Evolutionary conservation across 2,329 filamentous ascomycete genomes (phyloP).

Genomic region (Penicillium brevicompactum): DNA sequence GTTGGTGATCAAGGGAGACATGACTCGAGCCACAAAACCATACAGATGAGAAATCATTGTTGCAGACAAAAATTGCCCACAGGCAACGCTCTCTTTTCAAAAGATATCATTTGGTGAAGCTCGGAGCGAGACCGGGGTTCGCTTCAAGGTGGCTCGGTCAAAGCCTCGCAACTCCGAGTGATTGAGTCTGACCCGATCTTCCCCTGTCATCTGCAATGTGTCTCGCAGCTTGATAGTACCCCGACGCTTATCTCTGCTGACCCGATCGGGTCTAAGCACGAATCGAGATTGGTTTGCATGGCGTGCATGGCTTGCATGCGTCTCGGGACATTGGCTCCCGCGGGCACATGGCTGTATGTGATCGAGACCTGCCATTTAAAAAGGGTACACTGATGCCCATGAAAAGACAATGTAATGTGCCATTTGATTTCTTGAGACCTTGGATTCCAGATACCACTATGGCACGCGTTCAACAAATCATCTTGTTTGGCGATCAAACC

Average conservation of each 20-base stretch:
- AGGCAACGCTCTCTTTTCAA: background rate
- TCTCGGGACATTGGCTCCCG: background rate
- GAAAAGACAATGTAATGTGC: background rate
- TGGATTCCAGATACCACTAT: background rate
- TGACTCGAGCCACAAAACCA: background rate
- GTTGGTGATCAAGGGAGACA: background rate
- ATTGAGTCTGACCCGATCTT: background rate
- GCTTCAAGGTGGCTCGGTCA: background rate
- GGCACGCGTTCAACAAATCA: background rate
- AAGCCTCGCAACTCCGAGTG: background rate
- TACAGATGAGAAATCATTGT: background rate
- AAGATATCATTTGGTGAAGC: background rate
- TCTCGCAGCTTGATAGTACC: background rate
- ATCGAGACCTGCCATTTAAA: background rate
- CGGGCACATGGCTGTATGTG: background rate
- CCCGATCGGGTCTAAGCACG: background rate
- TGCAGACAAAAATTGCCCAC: background rate
- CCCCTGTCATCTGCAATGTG: background rate
- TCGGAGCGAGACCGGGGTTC: background rate
- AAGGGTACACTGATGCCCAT: background rate
- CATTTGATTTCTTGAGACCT: background rate
- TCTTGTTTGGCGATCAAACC: background rate
- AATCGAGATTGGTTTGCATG: background rate
- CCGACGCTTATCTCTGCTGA: background rate
- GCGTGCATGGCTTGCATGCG: background rate